Evolutionary conservation across 2,329 filamentous ascomycete genomes (phyloP).

Genomic region (Botrytis deweyae): DNA sequence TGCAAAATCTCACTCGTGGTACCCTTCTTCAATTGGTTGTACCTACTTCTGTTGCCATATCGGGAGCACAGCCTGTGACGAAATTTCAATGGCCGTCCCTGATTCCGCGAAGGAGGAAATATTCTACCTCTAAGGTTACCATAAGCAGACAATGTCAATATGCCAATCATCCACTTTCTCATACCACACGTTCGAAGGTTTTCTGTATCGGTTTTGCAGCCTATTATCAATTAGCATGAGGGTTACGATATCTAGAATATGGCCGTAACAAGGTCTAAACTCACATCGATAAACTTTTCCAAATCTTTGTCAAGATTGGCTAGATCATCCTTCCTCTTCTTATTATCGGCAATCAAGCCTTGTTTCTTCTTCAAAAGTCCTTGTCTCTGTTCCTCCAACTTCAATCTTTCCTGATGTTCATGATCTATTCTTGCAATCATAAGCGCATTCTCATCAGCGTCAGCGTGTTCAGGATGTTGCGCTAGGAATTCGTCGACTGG

Average conservation of each 20-base stretch:
- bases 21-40: neutral
- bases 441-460: conserved; percentile 72
- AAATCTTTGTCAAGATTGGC: conserved; percentile 88
- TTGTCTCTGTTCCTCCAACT: conserved; percentile 79
- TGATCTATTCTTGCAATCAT: conserved; percentile 91
- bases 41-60: neutral
- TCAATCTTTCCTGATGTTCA: conserved; percentile 80
- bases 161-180: conserved; percentile 20
- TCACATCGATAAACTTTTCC: conserved; percentile 88
- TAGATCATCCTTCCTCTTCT: conserved; percentile 89
- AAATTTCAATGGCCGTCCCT: neutral
- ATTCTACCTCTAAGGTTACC: neutral
- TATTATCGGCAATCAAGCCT: conserved; percentile 72
- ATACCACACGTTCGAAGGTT: conserved; percentile 71
- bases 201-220: conserved; percentile 86
- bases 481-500: conserved; percentile 77
- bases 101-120: neutral
- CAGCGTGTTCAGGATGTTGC: conserved; percentile 70
- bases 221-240: conserved; percentile 44
- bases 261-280: conserved; percentile 34
- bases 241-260: neutral
- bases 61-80: neutral
- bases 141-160: neutral
- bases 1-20: neutral
- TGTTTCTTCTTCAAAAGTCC: conserved; percentile 73